phyloP scores from a whole-genome alignment of 2,329 filamentous ascomycete genomes.

The Fusarium nurragi region DNA sequence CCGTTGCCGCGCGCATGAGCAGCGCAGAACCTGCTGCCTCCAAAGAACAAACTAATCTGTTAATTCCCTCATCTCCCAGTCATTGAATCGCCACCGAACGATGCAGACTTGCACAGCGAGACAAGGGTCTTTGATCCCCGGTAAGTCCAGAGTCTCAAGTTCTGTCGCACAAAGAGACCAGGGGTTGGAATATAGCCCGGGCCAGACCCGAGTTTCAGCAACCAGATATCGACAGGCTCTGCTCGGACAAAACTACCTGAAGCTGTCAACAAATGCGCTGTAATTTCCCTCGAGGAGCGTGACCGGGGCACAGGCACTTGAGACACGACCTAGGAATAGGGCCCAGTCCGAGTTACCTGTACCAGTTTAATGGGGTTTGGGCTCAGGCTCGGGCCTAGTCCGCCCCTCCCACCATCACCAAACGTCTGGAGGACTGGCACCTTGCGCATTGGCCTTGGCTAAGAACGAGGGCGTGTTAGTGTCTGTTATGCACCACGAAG shows the following conservation, averaged over 20 bases:
- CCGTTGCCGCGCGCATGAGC: not conserved
- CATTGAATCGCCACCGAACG: not conserved
- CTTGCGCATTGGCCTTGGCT: constrained; percentile 9
- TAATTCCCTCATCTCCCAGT: constrained; percentile 38
- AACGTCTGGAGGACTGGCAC: constrained; percentile 17
- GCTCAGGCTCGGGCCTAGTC: constrained; percentile 4
- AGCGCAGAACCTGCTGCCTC: too few relatives aligned
- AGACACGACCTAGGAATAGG: constrained; percentile 8
- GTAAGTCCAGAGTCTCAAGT: constrained; percentile 27
- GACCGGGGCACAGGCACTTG: constrained; percentile 38
- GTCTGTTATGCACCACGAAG: constrained; percentile 6
- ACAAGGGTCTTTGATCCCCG: constrained; percentile 23
- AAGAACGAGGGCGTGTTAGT: constrained; percentile 4
- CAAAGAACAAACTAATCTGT: constrained; percentile 1
- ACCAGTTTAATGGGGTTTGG: constrained; percentile 26
- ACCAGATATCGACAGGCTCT: constrained; percentile 25
- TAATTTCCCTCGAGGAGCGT: constrained; percentile 34
- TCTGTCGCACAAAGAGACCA: constrained; percentile 20
- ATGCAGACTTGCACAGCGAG: constrained; percentile 24
- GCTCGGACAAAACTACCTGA: constrained; percentile 29
- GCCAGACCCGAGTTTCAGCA: constrained; percentile 27
- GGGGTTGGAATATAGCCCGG: constrained; percentile 17
- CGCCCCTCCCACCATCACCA: constrained; percentile 27
- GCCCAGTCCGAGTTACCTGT: constrained; percentile 25
- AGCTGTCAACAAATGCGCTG: constrained; percentile 36